Percentiles rank a stretch among this genome's conserved stretches.
phyloP scores from a whole-genome alignment of 2,329 filamentous ascomycete species.

The Neocatenulostroma microsporum region DNA sequence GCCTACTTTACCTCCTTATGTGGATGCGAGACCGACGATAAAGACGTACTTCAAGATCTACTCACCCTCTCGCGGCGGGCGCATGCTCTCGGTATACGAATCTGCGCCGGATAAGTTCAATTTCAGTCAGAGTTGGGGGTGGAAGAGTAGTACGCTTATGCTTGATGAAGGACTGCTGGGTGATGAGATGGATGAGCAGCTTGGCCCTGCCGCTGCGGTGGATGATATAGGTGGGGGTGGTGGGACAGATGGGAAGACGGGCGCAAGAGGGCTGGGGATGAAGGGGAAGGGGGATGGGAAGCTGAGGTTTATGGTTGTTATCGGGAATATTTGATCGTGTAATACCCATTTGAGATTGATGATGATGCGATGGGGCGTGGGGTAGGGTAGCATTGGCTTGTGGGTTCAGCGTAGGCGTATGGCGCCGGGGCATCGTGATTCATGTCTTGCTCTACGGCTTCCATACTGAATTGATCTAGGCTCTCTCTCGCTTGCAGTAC shows the following conservation, averaged over 20 bases:
- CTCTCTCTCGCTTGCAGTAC: too few species aligned
- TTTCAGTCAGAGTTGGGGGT: conserved; percentile 54
- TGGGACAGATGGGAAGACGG: conserved; percentile 17
- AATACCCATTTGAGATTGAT: too few species aligned
- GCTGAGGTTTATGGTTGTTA: conserved; percentile 53
- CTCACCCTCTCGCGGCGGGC: conserved; percentile 50
- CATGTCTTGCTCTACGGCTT: too few species aligned
- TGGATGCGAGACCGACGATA: conserved; percentile 50
- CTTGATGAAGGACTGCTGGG: conserved; percentile 40
- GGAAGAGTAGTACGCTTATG: conserved; percentile 54
- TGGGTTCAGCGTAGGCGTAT: too few species aligned
- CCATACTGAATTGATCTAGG: too few species aligned
- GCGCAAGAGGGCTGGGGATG: conserved; percentile 14
- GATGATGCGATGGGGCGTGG: too few species aligned
- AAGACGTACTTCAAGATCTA: conserved; percentile 57
- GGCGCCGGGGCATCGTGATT: too few species aligned
- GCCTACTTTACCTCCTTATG: conserved; percentile 46
- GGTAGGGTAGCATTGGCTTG: too few species aligned
- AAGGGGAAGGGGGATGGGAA: conserved; percentile 42
- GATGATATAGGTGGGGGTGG: conserved; percentile 17
- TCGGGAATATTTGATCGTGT: conserved; percentile 43
- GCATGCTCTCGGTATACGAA: conserved; percentile 53
- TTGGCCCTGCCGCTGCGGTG: conserved; percentile 15
- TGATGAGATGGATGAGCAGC: conserved; percentile 28
- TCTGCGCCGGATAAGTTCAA: conserved; percentile 52